Evolutionary conservation across 345 rosid species (phyloP), one percentile per base, ranked within the genome.

Genomic region (Dovyalis caffra): DNA sequence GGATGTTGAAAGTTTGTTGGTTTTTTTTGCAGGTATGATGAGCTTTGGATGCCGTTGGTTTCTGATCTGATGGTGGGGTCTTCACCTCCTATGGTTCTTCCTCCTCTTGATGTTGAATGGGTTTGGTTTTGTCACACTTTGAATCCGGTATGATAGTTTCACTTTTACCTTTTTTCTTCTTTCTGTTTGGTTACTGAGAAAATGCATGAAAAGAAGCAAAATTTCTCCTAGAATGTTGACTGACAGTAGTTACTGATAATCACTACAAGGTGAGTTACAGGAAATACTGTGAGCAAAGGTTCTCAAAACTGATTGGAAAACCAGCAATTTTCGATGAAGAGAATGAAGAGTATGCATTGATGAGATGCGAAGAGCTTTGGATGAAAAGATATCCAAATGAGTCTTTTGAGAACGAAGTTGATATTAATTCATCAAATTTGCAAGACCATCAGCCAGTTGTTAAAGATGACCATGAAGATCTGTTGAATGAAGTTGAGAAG

Each of bases 81-180:
- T 37, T 77, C 80, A 72, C 87, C 93, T 68, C 90, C 95, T 0
- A 75, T 90, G 85, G 72, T 94, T 56, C 88, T 94, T 38, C 95
- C 99, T 79, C 99, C 99, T 34, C 63, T 94, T 53, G 99, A 94
- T 88, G 68, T 94, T 70, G 97, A 92, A 83, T 94, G 99, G 97
- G 91, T 94, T 82, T 94, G 97, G 97, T 90, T 92, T 80, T 94
- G 97, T 74, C 99, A 94, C 76, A 79, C 92, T 29, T 85, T 94
- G 87, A 92, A 94, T 77, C 91, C 94, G 68, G 99, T 94, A 81
- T 82, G 85, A 21, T 35, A 64, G 29, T 18, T 33, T 23, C n/a
- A 25, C n/a, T 58, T 66, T 37, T 26, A 16, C 51, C 53, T 70
- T 28, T 58, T 68, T 49, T 0, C 63, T 16, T 65, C 23, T 79